Evolutionary conservation across 1,284 basidiomycete species (phyloP).

Genomic region (Ceratobasidium sp.): DNA sequence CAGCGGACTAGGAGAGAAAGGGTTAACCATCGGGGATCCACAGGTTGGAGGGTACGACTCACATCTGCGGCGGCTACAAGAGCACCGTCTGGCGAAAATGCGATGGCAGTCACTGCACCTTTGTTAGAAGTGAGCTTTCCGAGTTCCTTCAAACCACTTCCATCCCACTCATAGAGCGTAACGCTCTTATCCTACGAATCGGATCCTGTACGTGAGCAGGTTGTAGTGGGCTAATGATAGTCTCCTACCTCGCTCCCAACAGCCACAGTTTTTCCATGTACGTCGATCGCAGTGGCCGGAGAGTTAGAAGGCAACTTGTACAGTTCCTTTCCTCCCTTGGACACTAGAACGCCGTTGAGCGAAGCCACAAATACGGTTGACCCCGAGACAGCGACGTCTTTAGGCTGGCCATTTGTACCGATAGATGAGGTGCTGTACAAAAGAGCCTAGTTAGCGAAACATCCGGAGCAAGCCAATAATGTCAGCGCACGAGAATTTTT

Average conservation of each 20-base stretch:
- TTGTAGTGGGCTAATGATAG: slow-evolving; percentile 1
- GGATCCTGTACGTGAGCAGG: not conserved
- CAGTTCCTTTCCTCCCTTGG: slow-evolving; percentile 73
- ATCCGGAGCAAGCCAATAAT: slow-evolving; percentile 63
- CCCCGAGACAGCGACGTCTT: slow-evolving; percentile 72
- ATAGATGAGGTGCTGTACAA: slow-evolving; percentile 52
- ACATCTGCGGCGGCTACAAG: slow-evolving; percentile 86
- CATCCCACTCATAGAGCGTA: slow-evolving; percentile 76
- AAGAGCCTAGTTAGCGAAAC: slow-evolving; percentile 66
- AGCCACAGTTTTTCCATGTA: slow-evolving; percentile 65
- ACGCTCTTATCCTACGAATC: slow-evolving; percentile 74
- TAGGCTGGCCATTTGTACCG: slow-evolving; percentile 74
- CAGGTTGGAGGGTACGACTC: slow-evolving; percentile 51
- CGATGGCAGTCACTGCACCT: slow-evolving; percentile 77
- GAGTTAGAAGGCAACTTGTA: slow-evolving; percentile 66
- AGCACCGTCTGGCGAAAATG: slow-evolving; percentile 82
- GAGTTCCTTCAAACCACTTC: slow-evolving; percentile 65
- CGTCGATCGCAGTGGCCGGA: slow-evolving; percentile 68
- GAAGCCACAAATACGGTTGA: slow-evolving; percentile 78
- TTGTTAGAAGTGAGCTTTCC: slow-evolving; percentile 74
- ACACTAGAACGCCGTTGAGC: slow-evolving; percentile 71
- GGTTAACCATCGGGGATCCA: not conserved
- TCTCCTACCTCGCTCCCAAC: slow-evolving; percentile 78
- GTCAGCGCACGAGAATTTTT: slow-evolving; percentile 68
- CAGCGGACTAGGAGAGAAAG: slow-evolving; percentile 65